Percentiles rank a stretch among this genome's conserved stretches.
Conservation (phyloP, 108 stramenopile species). For the Skeletonema grethae region DNA sequence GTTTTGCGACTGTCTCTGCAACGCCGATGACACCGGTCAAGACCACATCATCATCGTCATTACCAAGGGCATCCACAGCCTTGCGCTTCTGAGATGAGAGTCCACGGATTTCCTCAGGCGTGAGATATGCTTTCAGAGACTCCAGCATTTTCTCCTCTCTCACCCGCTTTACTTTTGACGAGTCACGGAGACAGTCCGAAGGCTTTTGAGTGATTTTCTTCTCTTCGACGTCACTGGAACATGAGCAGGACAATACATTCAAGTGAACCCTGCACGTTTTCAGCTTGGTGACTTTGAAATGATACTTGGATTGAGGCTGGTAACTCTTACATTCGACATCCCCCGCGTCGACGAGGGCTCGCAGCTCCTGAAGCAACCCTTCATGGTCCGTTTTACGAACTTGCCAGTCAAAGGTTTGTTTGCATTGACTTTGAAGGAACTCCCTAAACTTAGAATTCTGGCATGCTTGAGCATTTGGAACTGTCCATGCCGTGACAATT, state of each 20-base stretch:
- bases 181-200: background rate
- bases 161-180: background rate
- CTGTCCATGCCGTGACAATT: background rate
- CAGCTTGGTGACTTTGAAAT: constrained; percentile 21
- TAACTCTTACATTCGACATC: background rate
- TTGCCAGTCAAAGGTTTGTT: constrained; percentile 4
- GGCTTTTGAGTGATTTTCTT: background rate
- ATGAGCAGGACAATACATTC: background rate
- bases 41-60: background rate
- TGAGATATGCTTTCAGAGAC: background rate
- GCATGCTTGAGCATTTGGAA: background rate
- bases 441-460: too few species aligned
- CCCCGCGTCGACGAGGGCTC: background rate
- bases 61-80: background rate
- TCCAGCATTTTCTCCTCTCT: background rate
- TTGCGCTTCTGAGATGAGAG: background rate
- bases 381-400: constrained; percentile 7
- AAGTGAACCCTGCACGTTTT: constrained; percentile 1
- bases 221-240: background rate
- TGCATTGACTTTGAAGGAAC: constrained; percentile 17
- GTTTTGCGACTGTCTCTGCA: background rate
- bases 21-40: background rate
- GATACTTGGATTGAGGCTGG: background rate
- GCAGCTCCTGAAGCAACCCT: background rate
- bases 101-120: background rate